These are phyloP conservation scores for Galeopsis tetrahit DNA, from an alignment of 257 asterid species.

Conservation along the genomic window DNA sequence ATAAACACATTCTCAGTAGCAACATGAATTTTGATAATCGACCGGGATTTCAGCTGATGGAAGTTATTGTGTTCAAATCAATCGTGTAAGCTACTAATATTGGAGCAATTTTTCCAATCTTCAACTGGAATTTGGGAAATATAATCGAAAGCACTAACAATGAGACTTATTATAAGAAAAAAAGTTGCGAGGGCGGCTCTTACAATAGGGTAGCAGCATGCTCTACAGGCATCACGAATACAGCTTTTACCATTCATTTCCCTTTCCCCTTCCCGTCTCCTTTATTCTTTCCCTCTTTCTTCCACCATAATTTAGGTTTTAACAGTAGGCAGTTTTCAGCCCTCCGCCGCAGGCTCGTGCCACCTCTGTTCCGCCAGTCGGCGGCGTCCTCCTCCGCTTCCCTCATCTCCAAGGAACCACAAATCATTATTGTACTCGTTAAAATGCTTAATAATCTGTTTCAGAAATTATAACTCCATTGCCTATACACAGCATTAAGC, in stretches of 20 bases:
- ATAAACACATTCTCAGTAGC: constrained; percentile 15
- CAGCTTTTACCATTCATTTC: background rate
- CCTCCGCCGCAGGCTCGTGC: background rate
- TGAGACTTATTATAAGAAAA: background rate
- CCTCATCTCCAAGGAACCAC: constrained; percentile 1
- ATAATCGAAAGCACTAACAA: background rate
- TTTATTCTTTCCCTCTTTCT: background rate
- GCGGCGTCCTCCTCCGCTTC: constrained; percentile 18
- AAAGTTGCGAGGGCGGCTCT: constrained; percentile 2
- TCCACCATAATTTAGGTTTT: background rate
- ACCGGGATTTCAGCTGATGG: background rate
- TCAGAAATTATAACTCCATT: background rate
- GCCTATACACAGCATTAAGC: no score
- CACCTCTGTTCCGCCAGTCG: constrained; percentile 12
- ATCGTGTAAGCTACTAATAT: background rate
- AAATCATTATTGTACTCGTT: background rate
- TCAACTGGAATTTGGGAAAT: background rate
- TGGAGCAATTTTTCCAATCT: constrained; percentile 9
- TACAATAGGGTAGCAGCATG: constrained; percentile 29
- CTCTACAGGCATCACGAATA: background rate
- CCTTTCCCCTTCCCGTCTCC: no score
- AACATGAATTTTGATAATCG: background rate
- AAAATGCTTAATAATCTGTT: background rate
- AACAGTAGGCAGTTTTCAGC: constrained; percentile 8
- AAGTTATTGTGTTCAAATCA: background rate